Conservation (phyloP, 73 alveolate species). For the Symbiodinium natans region DNA sequence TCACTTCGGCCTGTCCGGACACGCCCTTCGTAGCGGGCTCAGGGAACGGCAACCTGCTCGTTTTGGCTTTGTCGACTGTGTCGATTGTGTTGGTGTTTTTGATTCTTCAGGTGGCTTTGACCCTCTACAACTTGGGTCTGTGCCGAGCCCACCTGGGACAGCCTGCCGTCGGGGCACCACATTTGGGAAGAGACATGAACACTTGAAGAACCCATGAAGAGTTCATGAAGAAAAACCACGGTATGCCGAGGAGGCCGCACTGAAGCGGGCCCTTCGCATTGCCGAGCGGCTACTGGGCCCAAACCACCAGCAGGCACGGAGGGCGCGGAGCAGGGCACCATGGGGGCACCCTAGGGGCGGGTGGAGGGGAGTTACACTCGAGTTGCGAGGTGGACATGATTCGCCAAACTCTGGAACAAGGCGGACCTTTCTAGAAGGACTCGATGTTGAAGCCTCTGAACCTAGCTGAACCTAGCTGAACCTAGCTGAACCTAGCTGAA, state of each 20-base stretch:
- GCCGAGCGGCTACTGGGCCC: conserved; percentile 11
- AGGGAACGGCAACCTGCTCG: background rate
- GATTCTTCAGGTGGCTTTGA: background rate
- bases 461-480: too few species aligned
- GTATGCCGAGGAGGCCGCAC: background rate
- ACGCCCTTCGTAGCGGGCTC: background rate
- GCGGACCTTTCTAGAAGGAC: too few species aligned
- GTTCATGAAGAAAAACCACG: too few species aligned
- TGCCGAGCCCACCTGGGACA: conserved; percentile 35
- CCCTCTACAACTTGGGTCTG: conserved; percentile 20
- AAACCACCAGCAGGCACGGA: background rate
- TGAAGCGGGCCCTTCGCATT: conserved; percentile 12
- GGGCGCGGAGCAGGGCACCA: background rate
- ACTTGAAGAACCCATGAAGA: too few species aligned
- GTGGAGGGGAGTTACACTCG: background rate
- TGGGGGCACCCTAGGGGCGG: background rate
- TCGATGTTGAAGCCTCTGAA: too few species aligned
- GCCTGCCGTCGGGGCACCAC: background rate
- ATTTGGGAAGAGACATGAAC: too few species aligned
- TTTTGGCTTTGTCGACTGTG: background rate
- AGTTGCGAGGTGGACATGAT: background rate
- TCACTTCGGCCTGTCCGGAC: background rate
- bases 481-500: too few species aligned
- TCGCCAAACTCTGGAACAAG: background rate
- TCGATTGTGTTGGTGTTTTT: background rate